A percentile compares a stretch with the other conserved stretches of the same genome.
Evolutionary conservation across 2,329 filamentous ascomycete species (phyloP).

Genomic region (Penicillium oxalicum): DNA sequence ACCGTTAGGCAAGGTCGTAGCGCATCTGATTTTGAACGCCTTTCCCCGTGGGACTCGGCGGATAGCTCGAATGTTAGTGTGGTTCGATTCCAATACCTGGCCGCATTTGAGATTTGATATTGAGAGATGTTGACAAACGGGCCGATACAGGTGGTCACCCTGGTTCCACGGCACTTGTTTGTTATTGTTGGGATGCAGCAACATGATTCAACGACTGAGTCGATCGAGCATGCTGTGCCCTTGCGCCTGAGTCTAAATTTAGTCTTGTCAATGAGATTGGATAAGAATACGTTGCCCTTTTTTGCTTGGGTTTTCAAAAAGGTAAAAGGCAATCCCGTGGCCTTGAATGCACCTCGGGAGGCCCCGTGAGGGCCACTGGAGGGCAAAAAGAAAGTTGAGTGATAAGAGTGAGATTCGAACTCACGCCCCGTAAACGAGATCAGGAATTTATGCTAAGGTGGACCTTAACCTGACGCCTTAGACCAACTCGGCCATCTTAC

Average conservation of each 20-base stretch:
- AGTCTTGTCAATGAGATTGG: too few species aligned
- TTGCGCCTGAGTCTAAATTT: too few species aligned
- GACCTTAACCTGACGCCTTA: conserved; percentile 30
- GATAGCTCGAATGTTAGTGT: conserved; percentile 3
- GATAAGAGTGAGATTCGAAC: conserved; percentile 22
- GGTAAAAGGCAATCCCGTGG: too few species aligned
- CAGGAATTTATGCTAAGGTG: conserved; percentile 22
- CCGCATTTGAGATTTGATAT: conserved; percentile 5
- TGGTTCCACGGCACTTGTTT: too few species aligned
- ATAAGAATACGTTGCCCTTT: too few species aligned
- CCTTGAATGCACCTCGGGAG: too few species aligned
- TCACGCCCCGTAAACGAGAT: conserved; percentile 18
- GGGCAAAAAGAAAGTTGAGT: neutral
- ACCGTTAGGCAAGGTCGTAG: conserved; percentile 1
- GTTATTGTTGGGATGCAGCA: too few species aligned
- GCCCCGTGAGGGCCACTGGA: too few species aligned
- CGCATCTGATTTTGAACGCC: neutral
- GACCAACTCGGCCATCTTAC: conserved; percentile 32
- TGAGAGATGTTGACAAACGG: neutral
- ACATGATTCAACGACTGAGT: too few species aligned
- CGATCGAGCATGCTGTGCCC: too few species aligned
- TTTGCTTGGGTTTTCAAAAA: too few species aligned
- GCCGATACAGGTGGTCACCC: too few species aligned
- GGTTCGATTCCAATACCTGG: neutral
- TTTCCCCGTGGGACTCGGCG: neutral